Conservation (phyloP, 768 basidiomycete species). For the Macrolepiota albuminosa region DNA sequence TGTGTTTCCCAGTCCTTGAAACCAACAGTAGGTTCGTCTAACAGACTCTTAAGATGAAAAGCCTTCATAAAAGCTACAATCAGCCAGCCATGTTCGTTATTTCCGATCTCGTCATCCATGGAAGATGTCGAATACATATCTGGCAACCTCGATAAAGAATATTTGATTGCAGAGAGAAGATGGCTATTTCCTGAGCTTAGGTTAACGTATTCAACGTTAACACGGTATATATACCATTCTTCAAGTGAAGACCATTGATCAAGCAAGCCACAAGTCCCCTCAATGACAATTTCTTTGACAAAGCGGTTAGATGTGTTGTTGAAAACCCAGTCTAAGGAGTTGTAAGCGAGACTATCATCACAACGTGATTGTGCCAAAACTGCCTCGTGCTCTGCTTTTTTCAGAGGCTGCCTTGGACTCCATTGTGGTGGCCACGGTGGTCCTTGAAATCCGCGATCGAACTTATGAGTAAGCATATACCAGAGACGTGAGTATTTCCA, state of each 20-base stretch:
- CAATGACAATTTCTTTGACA: not conserved
- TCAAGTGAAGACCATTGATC: not conserved
- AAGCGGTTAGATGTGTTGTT: not conserved
- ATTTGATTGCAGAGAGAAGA: not conserved
- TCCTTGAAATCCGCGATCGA: no score
- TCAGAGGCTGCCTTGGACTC: not conserved
- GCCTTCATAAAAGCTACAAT: not conserved
- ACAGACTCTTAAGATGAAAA: no score
- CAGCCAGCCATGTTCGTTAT: not conserved
- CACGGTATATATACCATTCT: no score
- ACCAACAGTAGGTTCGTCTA: not conserved
- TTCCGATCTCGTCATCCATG: not conserved
- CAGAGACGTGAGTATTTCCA: no score
- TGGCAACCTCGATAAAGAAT: not conserved
- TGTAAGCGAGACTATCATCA: not conserved
- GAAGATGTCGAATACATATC: not conserved
- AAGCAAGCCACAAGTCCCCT: not conserved
- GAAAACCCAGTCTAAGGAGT: not conserved
- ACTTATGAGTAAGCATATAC: no score
- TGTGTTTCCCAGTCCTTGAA: no score
- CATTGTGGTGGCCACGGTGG: no score
- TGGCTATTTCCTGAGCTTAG: no score
- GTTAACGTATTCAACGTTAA: not conserved
- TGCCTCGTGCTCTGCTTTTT: not conserved
- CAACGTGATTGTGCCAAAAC: not conserved